Evolutionary conservation across 805 yeast genomes (phyloP), one percentile per base, ranked within the genome.

Genomic region (Candida koratica): DNA sequence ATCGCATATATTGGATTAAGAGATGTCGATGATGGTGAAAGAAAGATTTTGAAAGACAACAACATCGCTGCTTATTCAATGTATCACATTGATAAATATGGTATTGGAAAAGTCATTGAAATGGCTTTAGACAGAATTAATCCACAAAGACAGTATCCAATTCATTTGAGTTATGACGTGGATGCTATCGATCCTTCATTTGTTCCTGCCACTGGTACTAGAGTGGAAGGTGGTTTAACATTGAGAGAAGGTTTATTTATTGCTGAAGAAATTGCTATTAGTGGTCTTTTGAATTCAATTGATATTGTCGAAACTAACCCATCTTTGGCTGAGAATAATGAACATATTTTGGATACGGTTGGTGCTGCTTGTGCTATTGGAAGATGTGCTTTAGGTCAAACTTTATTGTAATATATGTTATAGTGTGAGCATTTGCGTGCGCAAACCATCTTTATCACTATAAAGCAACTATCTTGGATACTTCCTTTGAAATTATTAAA

Each of bases 141-240:
- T 61, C 95, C 95, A 11, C 71, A 75, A 37, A 66, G 72, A 37
- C 61, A 73, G 10, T 47, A 48, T 32, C 97, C 98, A 33, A 73
- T 93, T 44, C 96, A 90, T 67, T 64, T 93, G 46, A 82, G 94
- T 17, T 90, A 89, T 57, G 98, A 90, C 56, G 97, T 90, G 28
- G 98, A 90, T 62, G 97, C 97, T 28, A 81, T 93, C 40, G 98
- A 90, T 61, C 97, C 97, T 32, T 72, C 79, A 43, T 88, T 70
- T 55, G 96, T 93, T 10, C 97, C 96, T 13, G 95, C 97, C 25
- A 90, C 98, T 1, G 98, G 98, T 37, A 93, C 98, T 1, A 90
- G 97, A 28, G 98, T 90, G 11, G 80, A 95, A 58, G 97, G 97
- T 46, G 98, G 98, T 3, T 69, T 90, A 46, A 81, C 96, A 6